phyloP scores from a whole-genome alignment of 139 green algal genomes.

The Chlorella sp. region DNA sequence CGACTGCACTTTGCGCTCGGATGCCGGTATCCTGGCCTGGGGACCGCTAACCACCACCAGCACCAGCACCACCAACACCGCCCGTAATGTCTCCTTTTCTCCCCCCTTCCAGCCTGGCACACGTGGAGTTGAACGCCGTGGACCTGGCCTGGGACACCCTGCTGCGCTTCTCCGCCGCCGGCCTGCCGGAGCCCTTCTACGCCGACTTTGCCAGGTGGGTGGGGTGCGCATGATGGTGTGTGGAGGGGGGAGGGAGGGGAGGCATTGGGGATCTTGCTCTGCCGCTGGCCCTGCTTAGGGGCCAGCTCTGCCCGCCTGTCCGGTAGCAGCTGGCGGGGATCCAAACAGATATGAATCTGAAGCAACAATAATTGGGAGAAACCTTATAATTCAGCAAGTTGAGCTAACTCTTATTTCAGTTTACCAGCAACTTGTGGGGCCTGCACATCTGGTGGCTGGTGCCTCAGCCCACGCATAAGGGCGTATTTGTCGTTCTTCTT shows the following conservation, averaged over 20 bases:
- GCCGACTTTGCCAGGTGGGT: conserved; percentile 75
- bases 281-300: neutral
- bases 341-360: too few species aligned
- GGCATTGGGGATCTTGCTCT: neutral
- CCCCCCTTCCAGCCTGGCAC: conserved; percentile 63
- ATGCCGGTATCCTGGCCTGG: too few species aligned
- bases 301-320: neutral
- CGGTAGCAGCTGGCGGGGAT: too few species aligned
- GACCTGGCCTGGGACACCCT: conserved; percentile 91
- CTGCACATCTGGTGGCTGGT: too few species aligned
- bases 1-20: too few species aligned
- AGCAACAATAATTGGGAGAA: too few species aligned
- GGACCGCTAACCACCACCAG: neutral
- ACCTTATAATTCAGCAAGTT: too few species aligned
- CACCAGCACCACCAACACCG: neutral
- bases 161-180: conserved; percentile 64
- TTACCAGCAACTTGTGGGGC: too few species aligned
- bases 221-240: neutral
- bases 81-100: too few species aligned
- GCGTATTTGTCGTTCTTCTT: too few species aligned
- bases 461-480: too few species aligned
- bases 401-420: too few species aligned
- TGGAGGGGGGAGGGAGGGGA: neutral
- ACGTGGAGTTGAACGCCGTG: conserved; percentile 90
- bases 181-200: conserved; percentile 69